These are phyloP conservation scores for Irpex sp. DNA, from an alignment of 1,284 basidiomycete species.

Conservation along the genomic window DNA sequence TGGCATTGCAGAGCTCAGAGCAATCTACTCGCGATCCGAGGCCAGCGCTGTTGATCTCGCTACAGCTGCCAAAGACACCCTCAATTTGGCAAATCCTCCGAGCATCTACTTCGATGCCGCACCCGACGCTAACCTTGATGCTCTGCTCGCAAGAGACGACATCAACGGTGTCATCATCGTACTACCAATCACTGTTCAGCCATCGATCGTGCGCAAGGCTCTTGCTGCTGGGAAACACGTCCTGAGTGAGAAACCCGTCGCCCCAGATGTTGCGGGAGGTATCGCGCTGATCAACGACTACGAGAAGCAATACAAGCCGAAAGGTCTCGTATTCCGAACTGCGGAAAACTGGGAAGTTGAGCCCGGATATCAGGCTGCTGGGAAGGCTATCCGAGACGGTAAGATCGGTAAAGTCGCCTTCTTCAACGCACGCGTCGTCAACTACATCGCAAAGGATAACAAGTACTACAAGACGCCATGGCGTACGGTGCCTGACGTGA, in stretches of 20 bases:
- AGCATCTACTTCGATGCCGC: slow-evolving; percentile 56
- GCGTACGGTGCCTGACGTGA: slow-evolving; percentile 77
- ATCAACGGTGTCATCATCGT: slow-evolving; percentile 73
- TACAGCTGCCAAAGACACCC: slow-evolving; percentile 34
- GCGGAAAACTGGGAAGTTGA: slow-evolving; percentile 84
- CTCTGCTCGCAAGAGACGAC: slow-evolving; percentile 61
- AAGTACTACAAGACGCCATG: slow-evolving; percentile 82
- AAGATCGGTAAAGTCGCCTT: slow-evolving; percentile 63
- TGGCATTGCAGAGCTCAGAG: slow-evolving; percentile 48
- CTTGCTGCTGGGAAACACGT: slow-evolving; percentile 81
- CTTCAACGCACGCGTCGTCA: slow-evolving; percentile 56
- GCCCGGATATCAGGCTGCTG: slow-evolving; percentile 52
- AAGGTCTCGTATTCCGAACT: slow-evolving; percentile 79
- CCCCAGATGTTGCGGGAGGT: slow-evolving; percentile 62
- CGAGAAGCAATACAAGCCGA: slow-evolving; percentile 58
- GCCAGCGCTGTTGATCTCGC: slow-evolving; percentile 56
- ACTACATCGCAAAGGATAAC: slow-evolving; percentile 55
- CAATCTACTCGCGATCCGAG: slow-evolving; percentile 78
- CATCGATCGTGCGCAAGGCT: slow-evolving; percentile 58
- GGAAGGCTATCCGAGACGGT: slow-evolving; percentile 48
- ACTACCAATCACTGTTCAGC: slow-evolving; percentile 76
- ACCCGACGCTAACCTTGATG: slow-evolving; percentile 48
- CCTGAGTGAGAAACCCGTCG: slow-evolving; percentile 85
- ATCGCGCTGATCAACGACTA: slow-evolving; percentile 64
- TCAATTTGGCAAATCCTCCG: slow-evolving; percentile 42